These are phyloP conservation scores for Solanum tarapatanum DNA, from an alignment of 257 asterid species.

Conservation along the genomic window DNA sequence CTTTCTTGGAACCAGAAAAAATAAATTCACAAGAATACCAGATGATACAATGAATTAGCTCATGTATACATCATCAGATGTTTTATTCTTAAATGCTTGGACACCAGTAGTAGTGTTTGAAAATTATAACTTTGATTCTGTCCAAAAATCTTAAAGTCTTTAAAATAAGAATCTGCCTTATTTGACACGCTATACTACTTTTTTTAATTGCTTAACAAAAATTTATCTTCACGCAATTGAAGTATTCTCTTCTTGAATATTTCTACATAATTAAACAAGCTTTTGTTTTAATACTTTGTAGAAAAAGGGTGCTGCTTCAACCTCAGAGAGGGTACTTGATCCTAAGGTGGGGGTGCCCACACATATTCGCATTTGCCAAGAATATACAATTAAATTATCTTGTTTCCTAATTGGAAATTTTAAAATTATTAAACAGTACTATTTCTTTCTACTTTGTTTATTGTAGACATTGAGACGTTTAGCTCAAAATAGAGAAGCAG, in stretches of 20 bases:
- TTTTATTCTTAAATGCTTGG: background rate
- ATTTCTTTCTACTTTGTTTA: background rate
- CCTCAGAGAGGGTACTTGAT: conserved; percentile 62
- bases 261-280: background rate
- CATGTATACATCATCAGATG: background rate
- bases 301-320: conserved; percentile 71
- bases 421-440: background rate
- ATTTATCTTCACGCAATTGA: background rate
- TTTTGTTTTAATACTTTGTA: conserved; percentile 22
- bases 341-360: conserved; percentile 60
- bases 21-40: background rate
- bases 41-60: background rate
- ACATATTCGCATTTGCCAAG: background rate
- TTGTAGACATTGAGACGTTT: conserved; percentile 82
- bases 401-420: background rate
- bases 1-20: conserved; percentile 26
- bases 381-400: background rate
- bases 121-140: background rate
- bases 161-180: background rate
- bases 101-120: background rate
- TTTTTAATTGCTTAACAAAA: background rate
- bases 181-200: background rate
- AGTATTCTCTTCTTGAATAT: conserved; percentile 5
- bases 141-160: background rate
- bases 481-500: conserved; percentile 99